A percentile compares a stretch with the other conserved stretches of the same genome.
phyloP scores from a whole-genome alignment of 2,329 filamentous ascomycete species.

The Ilyonectria robusta region DNA sequence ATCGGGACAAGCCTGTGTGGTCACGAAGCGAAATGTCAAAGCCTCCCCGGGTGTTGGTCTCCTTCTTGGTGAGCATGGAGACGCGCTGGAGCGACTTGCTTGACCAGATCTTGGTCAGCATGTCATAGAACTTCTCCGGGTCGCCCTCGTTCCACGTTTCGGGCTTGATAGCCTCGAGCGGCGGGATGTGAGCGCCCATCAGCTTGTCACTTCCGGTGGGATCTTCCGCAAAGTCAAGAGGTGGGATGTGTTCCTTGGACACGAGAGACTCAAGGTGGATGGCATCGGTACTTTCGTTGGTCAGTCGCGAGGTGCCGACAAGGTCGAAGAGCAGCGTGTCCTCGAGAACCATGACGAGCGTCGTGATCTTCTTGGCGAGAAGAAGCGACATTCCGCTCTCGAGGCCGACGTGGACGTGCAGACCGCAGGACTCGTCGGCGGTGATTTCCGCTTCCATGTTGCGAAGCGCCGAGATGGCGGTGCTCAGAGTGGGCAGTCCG shows the following conservation, averaged over 20 bases:
- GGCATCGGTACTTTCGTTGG: background rate
- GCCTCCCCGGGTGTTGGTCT: background rate
- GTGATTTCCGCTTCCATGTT: slow-evolving; percentile 20
- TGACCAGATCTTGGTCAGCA: slow-evolving; percentile 33
- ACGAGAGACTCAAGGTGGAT: slow-evolving; percentile 12
- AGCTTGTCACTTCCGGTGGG: background rate
- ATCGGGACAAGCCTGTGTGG: background rate
- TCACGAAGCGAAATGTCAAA: slow-evolving; percentile 23
- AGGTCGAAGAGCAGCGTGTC: slow-evolving; percentile 30
- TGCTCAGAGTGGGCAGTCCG: slow-evolving; percentile 28
- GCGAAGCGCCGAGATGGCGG: slow-evolving; percentile 29
- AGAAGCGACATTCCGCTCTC: slow-evolving; percentile 39
- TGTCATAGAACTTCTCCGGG: background rate
- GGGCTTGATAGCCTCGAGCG: background rate
- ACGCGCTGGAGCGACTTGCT: slow-evolving; percentile 11
- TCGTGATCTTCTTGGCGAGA: slow-evolving; percentile 43
- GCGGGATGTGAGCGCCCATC: slow-evolving; percentile 18
- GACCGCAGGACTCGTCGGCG: slow-evolving; percentile 40
- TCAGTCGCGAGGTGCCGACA: slow-evolving; percentile 10
- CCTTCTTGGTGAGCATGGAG: accelerated
- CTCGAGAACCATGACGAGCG: slow-evolving; percentile 41
- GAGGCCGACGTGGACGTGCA: slow-evolving; percentile 47
- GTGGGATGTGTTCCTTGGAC: background rate
- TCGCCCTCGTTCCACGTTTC: slow-evolving; percentile 28
- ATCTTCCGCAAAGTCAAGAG: background rate